Conservation (phyloP, 257 asterid species). For the Plantago major region DNA sequence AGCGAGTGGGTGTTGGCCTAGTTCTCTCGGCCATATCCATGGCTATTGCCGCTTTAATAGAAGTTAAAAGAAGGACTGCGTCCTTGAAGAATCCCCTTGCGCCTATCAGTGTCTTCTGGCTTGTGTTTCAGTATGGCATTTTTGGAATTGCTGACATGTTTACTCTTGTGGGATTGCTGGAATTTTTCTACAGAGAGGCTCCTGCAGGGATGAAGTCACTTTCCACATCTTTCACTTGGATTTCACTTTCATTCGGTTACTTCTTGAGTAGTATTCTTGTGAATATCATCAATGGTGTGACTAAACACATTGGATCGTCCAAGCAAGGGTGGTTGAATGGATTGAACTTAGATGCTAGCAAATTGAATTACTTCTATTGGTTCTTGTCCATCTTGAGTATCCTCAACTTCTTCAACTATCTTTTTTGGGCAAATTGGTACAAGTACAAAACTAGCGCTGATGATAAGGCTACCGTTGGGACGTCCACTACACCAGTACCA, state of each 20-base stretch:
- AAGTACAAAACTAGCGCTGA: constrained; percentile 45
- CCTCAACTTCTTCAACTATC: constrained; percentile 58
- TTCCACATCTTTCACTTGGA: constrained; percentile 64
- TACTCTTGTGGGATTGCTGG: constrained; percentile 67
- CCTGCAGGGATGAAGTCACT: constrained; percentile 78
- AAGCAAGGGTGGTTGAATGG: constrained; percentile 70
- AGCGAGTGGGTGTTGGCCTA: constrained; percentile 67
- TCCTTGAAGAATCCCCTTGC: constrained; percentile 30
- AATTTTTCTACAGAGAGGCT: constrained; percentile 77
- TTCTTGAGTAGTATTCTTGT: constrained; percentile 69
- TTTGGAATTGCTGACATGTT: constrained; percentile 89
- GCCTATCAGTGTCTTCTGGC: constrained; percentile 67
- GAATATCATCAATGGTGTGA: constrained; percentile 46
- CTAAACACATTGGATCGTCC: constrained; percentile 32
- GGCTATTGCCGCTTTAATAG: constrained; percentile 56
- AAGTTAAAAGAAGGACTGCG: constrained; percentile 51
- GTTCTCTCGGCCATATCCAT: constrained; percentile 60
- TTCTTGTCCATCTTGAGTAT: constrained; percentile 67
- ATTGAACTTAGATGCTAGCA: constrained; percentile 42
- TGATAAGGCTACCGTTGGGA: not conserved
- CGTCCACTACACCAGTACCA: constrained; percentile 12
- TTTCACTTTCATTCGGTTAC: constrained; percentile 61
- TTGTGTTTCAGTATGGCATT: constrained; percentile 52
- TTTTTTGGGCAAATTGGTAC: constrained; percentile 70
- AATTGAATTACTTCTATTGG: constrained; percentile 65